A percentile compares a stretch with the other conserved stretches of the same genome.
phyloP scores from a whole-genome alignment of 228 moss, liverwort and hornwort genomes.

The Sphagnum fallax region DNA sequence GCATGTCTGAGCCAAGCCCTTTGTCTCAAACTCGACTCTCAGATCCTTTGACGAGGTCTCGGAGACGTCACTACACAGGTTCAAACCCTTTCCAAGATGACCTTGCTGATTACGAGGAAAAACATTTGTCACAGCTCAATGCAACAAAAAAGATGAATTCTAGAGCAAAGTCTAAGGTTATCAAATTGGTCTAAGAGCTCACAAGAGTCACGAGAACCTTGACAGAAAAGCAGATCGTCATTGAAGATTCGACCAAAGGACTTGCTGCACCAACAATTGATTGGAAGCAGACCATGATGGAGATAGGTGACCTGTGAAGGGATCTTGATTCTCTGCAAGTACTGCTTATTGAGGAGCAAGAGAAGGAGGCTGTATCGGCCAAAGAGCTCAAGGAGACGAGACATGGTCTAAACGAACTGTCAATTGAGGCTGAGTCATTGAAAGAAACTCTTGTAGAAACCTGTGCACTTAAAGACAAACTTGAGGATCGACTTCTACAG shows the following conservation, averaged over 20 bases:
- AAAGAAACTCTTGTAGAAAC: slow-evolving; percentile 32
- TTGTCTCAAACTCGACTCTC: slow-evolving; percentile 29
- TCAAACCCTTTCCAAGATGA: slow-evolving; percentile 82
- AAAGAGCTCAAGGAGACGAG: slow-evolving; percentile 24
- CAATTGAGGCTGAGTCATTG: slow-evolving; percentile 20
- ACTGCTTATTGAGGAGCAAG: slow-evolving; percentile 25
- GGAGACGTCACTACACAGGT: slow-evolving; percentile 57
- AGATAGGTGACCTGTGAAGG: slow-evolving; percentile 27
- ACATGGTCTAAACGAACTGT: slow-evolving; percentile 21
- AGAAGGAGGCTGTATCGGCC: slow-evolving; percentile 15
- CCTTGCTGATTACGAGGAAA: slow-evolving; percentile 14
- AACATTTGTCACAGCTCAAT: slow-evolving; percentile 15
- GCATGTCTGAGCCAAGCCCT: slow-evolving; percentile 36
- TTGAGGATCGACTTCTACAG: slow-evolving; percentile 15
- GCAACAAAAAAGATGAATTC: slow-evolving; percentile 16
- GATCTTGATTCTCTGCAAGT: slow-evolving; percentile 10
- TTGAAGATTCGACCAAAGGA: slow-evolving; percentile 14
- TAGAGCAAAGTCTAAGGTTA: slow-evolving; percentile 3
- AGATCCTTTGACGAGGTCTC: slow-evolving; percentile 42
- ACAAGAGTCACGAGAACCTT: slow-evolving; percentile 2
- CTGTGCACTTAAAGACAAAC: slow-evolving; percentile 19
- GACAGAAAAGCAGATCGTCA: slow-evolving; percentile 13
- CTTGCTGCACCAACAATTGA: slow-evolving; percentile 9
- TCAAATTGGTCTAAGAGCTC: slow-evolving; percentile 10
- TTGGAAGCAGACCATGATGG: slow-evolving; percentile 20